Base-by-base conservation (phyloP, 768 basidiomycete species). In the Auriculariales sp. region DNA sequence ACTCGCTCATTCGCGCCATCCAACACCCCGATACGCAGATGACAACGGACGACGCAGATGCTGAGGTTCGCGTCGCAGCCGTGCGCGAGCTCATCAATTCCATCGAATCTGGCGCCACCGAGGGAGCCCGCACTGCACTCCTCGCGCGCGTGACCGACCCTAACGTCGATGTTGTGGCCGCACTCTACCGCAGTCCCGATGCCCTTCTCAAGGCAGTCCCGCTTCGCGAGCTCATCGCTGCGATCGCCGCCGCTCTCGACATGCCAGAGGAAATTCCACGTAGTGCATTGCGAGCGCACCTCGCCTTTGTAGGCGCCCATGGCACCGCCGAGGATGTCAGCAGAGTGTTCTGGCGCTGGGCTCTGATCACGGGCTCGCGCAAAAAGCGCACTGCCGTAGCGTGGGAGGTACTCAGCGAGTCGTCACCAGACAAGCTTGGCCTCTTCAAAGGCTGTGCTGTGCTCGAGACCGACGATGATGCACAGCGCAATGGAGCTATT, bases 331-430 rank as follows among this genome's bases (percentile, higher is more conserved):
- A 51, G 0, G 53, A 67, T 36, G 62, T 69, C 7, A 53, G 66
- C 62, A 24, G 67, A 28, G 59, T 81, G 1, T 62, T 93, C 49
- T 84, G 89, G 59, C 83, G 89, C 0, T 77, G 78, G 58, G 64
- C 93, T 36, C 61, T 93, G 14, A 81, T 77, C 56, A 81, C 85
- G 5, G 88, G 83, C 58, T 64, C 81, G 2, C 72, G 80, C 47
- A 74, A 81, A 53, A 80, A 77, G 58, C 82, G 76, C 0, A 71
- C 78, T 0, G 71, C 75, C 19, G 60, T 71, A n/a, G 75, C 79
- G 0, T 93, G 90, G 90, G 79, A 79, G 49, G 62, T 74, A n/a
- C 59, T 91, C 3, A 50, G 33, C 27, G 30, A 30, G 2, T 36
- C 48, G 0, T 17, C 33, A 17, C 28, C 56, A 30, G 49, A 42